Base-by-base conservation (phyloP, 2,329 filamentous ascomycete genomes). In the Didymellaceae sp. region DNA sequence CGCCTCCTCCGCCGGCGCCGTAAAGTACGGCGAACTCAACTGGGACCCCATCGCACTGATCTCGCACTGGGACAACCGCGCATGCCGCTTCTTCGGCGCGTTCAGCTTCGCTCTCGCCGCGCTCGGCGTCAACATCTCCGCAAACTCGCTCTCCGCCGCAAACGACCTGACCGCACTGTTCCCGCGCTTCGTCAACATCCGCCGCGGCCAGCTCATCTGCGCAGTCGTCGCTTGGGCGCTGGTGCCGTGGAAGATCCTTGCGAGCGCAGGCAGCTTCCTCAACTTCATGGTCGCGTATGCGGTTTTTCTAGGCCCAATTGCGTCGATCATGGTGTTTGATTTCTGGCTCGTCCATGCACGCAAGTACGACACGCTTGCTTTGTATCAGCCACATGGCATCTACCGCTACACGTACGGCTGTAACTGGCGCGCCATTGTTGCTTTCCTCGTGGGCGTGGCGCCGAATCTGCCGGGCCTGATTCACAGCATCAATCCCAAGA, bases 271-370 rank as follows among this genome's bases (percentile, higher is more conserved):
- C 9, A 71, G 61, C 11, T 77, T 79, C 37, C 59, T 79, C 3
- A 79, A 81, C 33, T 89, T 89, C 71, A 86, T 90, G 80, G 78
- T 80, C 33, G 86, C 85, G 0, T 85, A 87, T 65, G 80, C 81
- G 1, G 78, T 88, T 30, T 88, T 89, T 70, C 74, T 88, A 0
- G 85, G 82, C 0, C 85, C 85, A 0, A 84, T 88, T 50, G 82
- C 83, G 0, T 79, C 80, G 0, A 83, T 87, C 55, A 80, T 86
- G 72, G 74, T 79, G 0, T 77, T 78, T 10, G 85, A 87, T 57
- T 87, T 81, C 62, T 86, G 83, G 82, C 62, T 84, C 33, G 68
- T 86, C 6, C 80, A 82, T 45, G 48, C 50, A 2, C 59, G 70
- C 55, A 80, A 74, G 62, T 79, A 81, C 60, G 78, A 80, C 66